Percentiles rank a stretch among this genome's conserved stretches.
Evolutionary conservation across 208 protist genomes (phyloP).

Genomic region (Acanthamoeba royreba): DNA sequence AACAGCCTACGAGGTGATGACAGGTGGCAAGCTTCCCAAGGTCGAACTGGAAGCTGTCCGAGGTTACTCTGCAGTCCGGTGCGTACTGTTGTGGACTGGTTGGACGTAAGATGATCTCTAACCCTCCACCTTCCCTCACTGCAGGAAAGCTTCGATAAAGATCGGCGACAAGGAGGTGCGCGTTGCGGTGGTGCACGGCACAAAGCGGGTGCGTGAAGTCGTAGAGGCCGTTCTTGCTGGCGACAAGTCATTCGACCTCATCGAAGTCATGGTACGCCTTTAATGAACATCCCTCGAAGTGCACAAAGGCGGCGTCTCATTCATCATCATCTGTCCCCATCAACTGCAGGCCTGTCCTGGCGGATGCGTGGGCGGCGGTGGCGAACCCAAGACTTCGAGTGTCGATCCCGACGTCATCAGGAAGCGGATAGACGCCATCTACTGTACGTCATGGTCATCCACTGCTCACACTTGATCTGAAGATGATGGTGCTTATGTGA

Average conservation of each 20-base stretch:
- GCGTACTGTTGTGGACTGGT: too few relatives aligned
- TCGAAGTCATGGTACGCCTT: constrained; percentile 67
- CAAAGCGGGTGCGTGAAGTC: constrained; percentile 31
- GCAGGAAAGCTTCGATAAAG: constrained; percentile 48
- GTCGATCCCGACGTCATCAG: constrained; percentile 36
- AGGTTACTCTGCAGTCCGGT: neutral
- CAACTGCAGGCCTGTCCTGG: constrained; percentile 56
- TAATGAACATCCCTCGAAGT: neutral
- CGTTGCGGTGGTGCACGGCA: constrained; percentile 50
- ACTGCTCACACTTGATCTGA: too few relatives aligned
- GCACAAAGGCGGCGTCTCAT: neutral
- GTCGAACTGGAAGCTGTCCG: neutral
- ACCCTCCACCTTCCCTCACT: neutral
- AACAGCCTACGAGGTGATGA: constrained; percentile 12
- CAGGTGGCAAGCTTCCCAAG: neutral
- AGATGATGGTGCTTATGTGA: too few relatives aligned
- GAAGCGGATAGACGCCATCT: constrained; percentile 55
- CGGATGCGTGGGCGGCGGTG: constrained; percentile 70
- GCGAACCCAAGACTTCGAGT: constrained; percentile 58
- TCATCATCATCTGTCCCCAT: neutral
- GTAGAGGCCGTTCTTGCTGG: neutral
- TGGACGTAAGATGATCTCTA: too few relatives aligned
- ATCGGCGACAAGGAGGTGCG: neutral
- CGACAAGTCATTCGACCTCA: constrained; percentile 41
- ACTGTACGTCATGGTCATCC: neutral